phyloP scores from a whole-genome alignment of 1,284 basidiomycete species.

The Baeospora myosura region DNA sequence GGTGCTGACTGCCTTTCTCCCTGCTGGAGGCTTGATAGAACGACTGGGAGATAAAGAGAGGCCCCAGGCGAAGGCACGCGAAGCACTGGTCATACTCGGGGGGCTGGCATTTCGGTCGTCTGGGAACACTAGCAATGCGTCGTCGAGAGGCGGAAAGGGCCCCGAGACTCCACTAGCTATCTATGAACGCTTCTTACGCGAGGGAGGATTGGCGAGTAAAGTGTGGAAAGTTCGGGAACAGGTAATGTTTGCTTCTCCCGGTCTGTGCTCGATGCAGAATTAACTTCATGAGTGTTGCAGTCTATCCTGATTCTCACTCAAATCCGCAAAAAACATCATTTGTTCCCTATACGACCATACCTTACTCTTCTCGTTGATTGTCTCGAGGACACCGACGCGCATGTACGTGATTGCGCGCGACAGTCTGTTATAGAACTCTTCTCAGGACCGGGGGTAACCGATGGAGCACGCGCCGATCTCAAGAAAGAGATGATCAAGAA shows the following conservation, averaged over 20 bases:
- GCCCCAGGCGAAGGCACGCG: conserved; percentile 68
- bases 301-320: conserved; percentile 60
- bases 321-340: conserved; percentile 56
- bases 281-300: conserved; percentile 26
- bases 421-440: conserved; percentile 81
- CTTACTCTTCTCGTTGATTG: conserved; percentile 75
- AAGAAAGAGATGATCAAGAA: conserved; percentile 88
- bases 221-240: conserved; percentile 80
- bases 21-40: conserved; percentile 71
- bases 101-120: conserved; percentile 61
- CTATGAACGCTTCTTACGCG: conserved; percentile 73
- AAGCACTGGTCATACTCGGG: conserved; percentile 65
- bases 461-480: conserved; percentile 84
- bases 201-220: conserved; percentile 69
- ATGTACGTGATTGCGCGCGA: conserved; percentile 82
- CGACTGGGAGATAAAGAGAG: conserved; percentile 78
- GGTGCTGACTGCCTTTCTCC: conserved; percentile 59
- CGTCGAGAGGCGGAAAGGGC: conserved; percentile 60
- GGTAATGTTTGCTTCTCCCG: conserved; percentile 28
- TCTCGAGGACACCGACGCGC: conserved; percentile 85
- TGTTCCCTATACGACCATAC: conserved; percentile 81
- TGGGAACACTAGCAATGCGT: conserved; percentile 29
- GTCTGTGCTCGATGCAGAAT: conserved; percentile 5
- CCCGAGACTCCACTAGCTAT: conserved; percentile 67
- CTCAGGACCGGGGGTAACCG: conserved; percentile 70